These are phyloP conservation scores for Trichoderma virens DNA, from an alignment of 495 filamentous ascomycete species.

Conservation along the genomic window DNA sequence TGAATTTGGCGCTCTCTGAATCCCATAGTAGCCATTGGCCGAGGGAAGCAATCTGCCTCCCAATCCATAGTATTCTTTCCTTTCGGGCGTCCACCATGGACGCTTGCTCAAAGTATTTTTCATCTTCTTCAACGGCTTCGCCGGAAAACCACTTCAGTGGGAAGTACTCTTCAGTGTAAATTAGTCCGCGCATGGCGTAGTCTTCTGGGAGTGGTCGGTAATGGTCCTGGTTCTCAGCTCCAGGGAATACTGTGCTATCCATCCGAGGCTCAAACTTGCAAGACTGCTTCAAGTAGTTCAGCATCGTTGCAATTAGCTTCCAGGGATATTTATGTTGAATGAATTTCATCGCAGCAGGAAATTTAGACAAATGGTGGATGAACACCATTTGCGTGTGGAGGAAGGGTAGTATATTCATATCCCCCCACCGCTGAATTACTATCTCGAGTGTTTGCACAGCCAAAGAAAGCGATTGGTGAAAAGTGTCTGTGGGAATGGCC, in stretches of 20 bases:
- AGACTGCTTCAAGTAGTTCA: slow-evolving; percentile 54
- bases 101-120: slow-evolving; percentile 60
- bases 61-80: slow-evolving; percentile 71
- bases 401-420: slow-evolving; percentile 58
- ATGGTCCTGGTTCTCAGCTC: slow-evolving; percentile 37
- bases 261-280: slow-evolving; percentile 33
- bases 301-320: slow-evolving; percentile 50
- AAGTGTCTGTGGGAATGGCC: slow-evolving; percentile 16
- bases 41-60: slow-evolving; percentile 43
- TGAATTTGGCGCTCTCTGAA: slow-evolving; percentile 23
- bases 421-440: slow-evolving; percentile 50
- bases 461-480: slow-evolving; percentile 21
- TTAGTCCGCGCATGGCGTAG: slow-evolving; percentile 66
- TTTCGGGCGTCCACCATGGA: slow-evolving; percentile 57
- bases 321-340: slow-evolving; percentile 52
- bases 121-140: slow-evolving; percentile 66
- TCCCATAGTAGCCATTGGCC: slow-evolving; percentile 32
- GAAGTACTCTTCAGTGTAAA: slow-evolving; percentile 64
- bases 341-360: slow-evolving; percentile 41
- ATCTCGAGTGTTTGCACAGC: slow-evolving; percentile 34
- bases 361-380: slow-evolving; percentile 49
- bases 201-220: slow-evolving; percentile 75
- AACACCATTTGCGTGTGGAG: slow-evolving; percentile 66
- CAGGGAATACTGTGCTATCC: slow-evolving; percentile 45
- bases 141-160: slow-evolving; percentile 62